These are phyloP conservation scores for Asterophora lycoperdoides DNA, from an alignment of 768 basidiomycete genomes.

Conservation along the genomic window DNA sequence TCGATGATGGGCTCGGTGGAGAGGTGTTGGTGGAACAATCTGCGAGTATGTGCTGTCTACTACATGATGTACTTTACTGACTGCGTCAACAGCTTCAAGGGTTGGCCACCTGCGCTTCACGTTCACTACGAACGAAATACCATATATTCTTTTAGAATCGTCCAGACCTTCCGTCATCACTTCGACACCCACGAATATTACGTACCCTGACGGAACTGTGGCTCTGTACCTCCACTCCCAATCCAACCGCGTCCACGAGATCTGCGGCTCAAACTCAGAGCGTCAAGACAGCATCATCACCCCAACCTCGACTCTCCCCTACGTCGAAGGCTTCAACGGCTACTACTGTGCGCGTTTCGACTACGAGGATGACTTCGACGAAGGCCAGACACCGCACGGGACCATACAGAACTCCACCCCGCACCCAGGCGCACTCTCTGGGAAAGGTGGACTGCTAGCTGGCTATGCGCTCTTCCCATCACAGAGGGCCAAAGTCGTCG, in stretches of 20 bases:
- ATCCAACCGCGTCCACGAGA: constrained; percentile 38
- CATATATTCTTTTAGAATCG: constrained; percentile 65
- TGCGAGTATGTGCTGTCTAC: constrained; percentile 53
- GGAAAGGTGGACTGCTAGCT: constrained; percentile 42
- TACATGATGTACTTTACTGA: neutral
- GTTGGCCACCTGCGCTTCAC: constrained; percentile 74
- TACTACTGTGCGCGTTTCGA: constrained; percentile 63
- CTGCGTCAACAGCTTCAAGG: constrained; percentile 52
- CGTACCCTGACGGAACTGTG: constrained; percentile 52
- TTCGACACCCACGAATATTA: constrained; percentile 41
- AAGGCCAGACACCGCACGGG: constrained; percentile 33
- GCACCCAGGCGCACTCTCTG: constrained; percentile 22
- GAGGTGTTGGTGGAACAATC: constrained; percentile 54
- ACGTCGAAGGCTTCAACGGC: constrained; percentile 41
- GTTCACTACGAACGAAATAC: constrained; percentile 38
- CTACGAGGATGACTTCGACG: constrained; percentile 17
- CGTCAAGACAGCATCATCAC: constrained; percentile 69
- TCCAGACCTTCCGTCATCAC: constrained; percentile 60
- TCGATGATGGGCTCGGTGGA: constrained; percentile 51
- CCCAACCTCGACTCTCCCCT: constrained; percentile 39
- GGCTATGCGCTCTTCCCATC: constrained; percentile 49
- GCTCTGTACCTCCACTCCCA: constrained; percentile 24
- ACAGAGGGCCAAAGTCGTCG: constrained; percentile 33
- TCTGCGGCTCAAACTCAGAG: constrained; percentile 63
- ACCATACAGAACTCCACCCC: constrained; percentile 43